Conservation (phyloP, 148 eudicot genomes). For the Rhododendron mucronatum region DNA sequence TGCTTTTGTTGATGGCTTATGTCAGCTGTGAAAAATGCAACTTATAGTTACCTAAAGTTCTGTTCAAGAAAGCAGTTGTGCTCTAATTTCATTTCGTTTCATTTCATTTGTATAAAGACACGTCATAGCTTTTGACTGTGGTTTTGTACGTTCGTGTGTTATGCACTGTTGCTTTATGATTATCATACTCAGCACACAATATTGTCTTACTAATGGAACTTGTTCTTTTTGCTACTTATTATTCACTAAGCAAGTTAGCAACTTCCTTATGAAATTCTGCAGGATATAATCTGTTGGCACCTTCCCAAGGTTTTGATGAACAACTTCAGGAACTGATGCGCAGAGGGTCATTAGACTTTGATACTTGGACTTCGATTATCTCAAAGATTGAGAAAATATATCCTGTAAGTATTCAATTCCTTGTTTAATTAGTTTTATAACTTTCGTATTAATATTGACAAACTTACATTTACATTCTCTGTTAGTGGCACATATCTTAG, state of each 20-base stretch:
- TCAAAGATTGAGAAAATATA: constrained; percentile 47
- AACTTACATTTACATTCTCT: neutral
- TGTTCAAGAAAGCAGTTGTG: neutral
- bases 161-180: neutral
- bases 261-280: neutral
- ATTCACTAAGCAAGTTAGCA: neutral
- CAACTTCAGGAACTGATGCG: constrained; percentile 38
- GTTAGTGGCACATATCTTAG: neutral
- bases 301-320: constrained; percentile 28
- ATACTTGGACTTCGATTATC: constrained; percentile 61
- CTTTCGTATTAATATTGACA: neutral
- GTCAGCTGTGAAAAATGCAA: neutral
- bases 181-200: neutral
- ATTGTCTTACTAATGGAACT: neutral
- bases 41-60: neutral
- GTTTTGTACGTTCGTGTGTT: neutral
- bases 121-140: neutral
- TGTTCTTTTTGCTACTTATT: neutral
- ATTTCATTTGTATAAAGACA: neutral
- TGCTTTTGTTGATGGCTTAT: neutral
- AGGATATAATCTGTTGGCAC: constrained; percentile 8
- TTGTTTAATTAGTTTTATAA: neutral
- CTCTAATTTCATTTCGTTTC: neutral
- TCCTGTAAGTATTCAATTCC: constrained; percentile 36
- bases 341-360: constrained; percentile 41